Evolutionary conservation across 345 rosid genomes (phyloP), one percentile per base, ranked within the genome.

Genomic region (Microcos paniculata): DNA sequence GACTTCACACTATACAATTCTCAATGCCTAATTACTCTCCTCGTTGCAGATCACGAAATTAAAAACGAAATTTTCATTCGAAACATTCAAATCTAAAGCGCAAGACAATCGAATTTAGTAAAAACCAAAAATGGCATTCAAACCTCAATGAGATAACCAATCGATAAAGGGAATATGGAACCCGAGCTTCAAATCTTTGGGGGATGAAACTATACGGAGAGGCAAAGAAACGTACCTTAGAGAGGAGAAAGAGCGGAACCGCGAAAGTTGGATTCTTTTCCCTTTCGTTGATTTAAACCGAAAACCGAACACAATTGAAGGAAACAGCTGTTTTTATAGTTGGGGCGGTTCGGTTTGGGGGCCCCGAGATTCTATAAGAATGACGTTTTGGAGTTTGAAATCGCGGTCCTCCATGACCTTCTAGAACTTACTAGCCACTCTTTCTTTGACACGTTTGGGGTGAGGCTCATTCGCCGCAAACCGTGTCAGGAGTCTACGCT

Each of bases 361-460:
- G 70, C 59, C 67, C 67, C 59, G n/a, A 68, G 78, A 69, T 56
- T 74, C 70, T 6, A 18, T n/a, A n/a, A 48, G 67, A 55, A 16
- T n/a, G 2, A 11, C 38, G n/a, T n/a, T 30, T n/a, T 38, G 12
- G 40, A 46, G 18, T 24, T 43, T 15, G 26, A 16, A 4, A 2
- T 58, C 56, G 23, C 4, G 14, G 0, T n/a, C 6, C 76, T 86
- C 85, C 21, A 75, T 59, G 76, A 55, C 82, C 62, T 85, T 88
- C 90, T 80, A 73, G 90, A 90, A 84, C 23, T 19, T 57, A 46
- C 82, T 2, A 6, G 1, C 85, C 88, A 84, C 73, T 79, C 11
- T 45, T 19, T 9, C 80, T 61, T 3, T 19, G 78, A 40, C 90
- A 84, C 89, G 87, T 88, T 21, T 12, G 33, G n/a, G 30, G 35